Percentiles rank a stretch among this genome's conserved stretches.
These are phyloP conservation scores for Colletotrichum graminicola DNA, from an alignment of 2,329 filamentous ascomycete species.

Conservation along the genomic window DNA sequence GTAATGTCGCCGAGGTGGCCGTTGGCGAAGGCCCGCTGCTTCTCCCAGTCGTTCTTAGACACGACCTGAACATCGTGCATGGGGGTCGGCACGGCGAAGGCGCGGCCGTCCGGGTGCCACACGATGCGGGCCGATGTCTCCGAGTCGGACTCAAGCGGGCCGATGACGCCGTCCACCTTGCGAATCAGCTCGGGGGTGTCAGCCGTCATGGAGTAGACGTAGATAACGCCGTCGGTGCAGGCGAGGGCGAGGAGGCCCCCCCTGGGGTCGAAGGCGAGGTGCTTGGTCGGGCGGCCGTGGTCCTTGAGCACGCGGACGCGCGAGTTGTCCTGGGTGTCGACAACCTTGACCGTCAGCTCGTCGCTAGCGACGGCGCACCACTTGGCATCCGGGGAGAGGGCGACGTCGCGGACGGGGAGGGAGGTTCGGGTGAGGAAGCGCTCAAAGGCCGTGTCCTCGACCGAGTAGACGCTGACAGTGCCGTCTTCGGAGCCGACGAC, in stretches of 20 bases:
- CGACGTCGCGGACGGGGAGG: conserved; percentile 88
- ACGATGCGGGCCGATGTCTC: conserved; percentile 80
- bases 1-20: conserved; percentile 89
- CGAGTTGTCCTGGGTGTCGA: conserved; percentile 83
- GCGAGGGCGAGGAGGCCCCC: conserved; percentile 83
- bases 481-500: conserved; percentile 94
- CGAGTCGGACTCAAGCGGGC: conserved; percentile 79
- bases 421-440: conserved; percentile 85
- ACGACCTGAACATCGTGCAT: conserved; percentile 88
- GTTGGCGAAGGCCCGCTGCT: conserved; percentile 81
- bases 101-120: conserved; percentile 96
- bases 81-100: conserved; percentile 87
- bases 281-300: conserved; percentile 88
- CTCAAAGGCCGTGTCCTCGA: conserved; percentile 80
- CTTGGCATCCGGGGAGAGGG: conserved; percentile 81
- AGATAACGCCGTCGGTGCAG: conserved; percentile 89
- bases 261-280: conserved; percentile 87
- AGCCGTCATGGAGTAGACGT: conserved; percentile 85
- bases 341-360: conserved; percentile 90
- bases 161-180: conserved; percentile 89
- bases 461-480: conserved; percentile 93
- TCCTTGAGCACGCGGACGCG: conserved; percentile 84
- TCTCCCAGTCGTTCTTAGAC: conserved; percentile 90
- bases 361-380: conserved; percentile 98
- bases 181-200: conserved; percentile 85